Conservation (phyloP, 768 basidiomycete species). For the Pulveroboletus sp. region DNA sequence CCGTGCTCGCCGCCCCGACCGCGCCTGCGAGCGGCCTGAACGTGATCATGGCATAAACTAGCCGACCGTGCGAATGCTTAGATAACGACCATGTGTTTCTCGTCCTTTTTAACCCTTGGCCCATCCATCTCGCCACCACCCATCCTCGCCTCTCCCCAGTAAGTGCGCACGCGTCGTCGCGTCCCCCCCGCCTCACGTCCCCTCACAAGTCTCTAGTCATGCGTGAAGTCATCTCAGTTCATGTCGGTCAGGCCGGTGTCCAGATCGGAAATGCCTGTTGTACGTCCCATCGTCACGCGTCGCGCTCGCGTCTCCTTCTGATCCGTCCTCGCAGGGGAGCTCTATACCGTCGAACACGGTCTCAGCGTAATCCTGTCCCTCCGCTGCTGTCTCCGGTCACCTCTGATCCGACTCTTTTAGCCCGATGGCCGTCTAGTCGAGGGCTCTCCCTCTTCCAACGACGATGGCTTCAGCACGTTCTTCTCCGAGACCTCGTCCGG, state of each 20-base stretch:
- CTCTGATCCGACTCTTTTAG: constrained; percentile 41
- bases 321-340: constrained; percentile 67
- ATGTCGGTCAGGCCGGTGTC: constrained; percentile 98
- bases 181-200: constrained; percentile 9
- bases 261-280: constrained; percentile 99
- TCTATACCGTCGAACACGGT: constrained; percentile 98
- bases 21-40: constrained; percentile 89
- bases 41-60: constrained; percentile 68
- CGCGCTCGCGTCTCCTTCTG: constrained; percentile 6
- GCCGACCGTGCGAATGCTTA: constrained; percentile 30
- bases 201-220: constrained; percentile 40
- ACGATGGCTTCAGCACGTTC: constrained; percentile 97
- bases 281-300: constrained; percentile 45
- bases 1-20: constrained; percentile 59
- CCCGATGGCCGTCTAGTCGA: constrained; percentile 91
- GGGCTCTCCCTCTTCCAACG: constrained; percentile 66
- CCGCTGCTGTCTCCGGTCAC: constrained; percentile 3
- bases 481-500: constrained; percentile 97
- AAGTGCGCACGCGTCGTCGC: constrained; percentile 31
- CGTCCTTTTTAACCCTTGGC: constrained; percentile 40
- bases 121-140: constrained; percentile 29
- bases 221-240: constrained; percentile 97
- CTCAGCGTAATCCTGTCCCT: constrained; percentile 61
- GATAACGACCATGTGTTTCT: constrained; percentile 33
- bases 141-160: constrained; percentile 31